These are phyloP conservation scores for Teunomyces barrocoloradensis DNA, from an alignment of 805 yeast species.

Conservation along the genomic window DNA sequence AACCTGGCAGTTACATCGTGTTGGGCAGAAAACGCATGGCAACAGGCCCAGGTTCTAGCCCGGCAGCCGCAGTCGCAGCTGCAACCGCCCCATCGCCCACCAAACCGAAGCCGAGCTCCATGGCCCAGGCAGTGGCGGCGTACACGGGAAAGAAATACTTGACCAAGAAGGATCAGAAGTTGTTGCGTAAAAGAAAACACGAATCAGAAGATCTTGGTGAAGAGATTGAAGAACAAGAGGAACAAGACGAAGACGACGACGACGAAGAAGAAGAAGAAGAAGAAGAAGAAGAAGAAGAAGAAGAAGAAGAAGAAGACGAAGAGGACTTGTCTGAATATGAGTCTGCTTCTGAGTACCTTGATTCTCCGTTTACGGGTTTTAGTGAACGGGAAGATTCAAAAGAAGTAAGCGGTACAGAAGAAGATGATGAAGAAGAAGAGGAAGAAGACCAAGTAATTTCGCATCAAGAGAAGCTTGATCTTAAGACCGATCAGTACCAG, in stretches of 20 bases:
- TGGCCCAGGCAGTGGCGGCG: constrained; percentile 60
- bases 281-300: constrained; percentile 15
- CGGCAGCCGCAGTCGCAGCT: constrained; percentile 6
- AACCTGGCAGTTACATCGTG: constrained; percentile 51
- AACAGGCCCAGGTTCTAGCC: not conserved
- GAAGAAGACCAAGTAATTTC: constrained; percentile 14
- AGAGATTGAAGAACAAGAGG: constrained; percentile 1
- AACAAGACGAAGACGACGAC: constrained; percentile 11
- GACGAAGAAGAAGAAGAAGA: constrained; percentile 11
- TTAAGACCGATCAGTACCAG: constrained; percentile 15
- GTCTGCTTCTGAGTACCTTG: constrained; percentile 31
- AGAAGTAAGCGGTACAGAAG: constrained; percentile 6
- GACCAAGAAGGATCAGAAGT: constrained; percentile 44
- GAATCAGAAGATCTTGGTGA: constrained; percentile 16
- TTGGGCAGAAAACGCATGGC: constrained; percentile 15
- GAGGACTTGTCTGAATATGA: constrained; percentile 27
- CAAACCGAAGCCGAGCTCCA: constrained; percentile 40
- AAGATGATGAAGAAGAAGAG: constrained; percentile 7
- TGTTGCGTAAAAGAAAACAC: constrained; percentile 22
- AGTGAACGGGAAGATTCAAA: constrained; percentile 6
- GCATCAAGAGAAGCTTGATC: constrained; percentile 8
- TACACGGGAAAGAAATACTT: constrained; percentile 55
- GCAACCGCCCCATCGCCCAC: constrained; percentile 6
- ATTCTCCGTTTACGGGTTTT: constrained; percentile 8
- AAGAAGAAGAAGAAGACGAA: constrained; percentile 10